Base-by-base conservation (phyloP, 106 monocot species). In the Gastrodia elata region DNA sequence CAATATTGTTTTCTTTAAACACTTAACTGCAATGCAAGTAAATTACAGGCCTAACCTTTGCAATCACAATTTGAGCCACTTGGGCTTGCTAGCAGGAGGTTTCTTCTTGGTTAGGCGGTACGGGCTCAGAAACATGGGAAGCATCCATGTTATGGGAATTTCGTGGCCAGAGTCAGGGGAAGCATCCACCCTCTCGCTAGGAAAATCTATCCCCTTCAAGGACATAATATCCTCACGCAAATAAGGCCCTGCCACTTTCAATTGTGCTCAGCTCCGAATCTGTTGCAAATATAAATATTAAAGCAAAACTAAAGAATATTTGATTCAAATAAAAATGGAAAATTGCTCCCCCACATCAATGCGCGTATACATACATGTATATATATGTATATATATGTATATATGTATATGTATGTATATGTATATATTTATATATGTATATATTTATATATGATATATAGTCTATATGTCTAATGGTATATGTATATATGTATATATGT, bases 151-250 rank as follows among this genome's bases (percentile, higher is more conserved):
- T 6, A 24, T 8, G 32, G 69, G 15, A 76, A 74, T 32, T 77
- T 71, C 80, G 36, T 46, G 70, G 67, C 73, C 80, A 46, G 77
- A 71, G 22, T 58, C 11, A 20, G 39, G 5, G 37, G 35, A 38
- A n/a, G n/a, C n/a, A 38, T 65, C 64, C 2, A 18, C 67, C 16
- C 64, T 24, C 76, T 84, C 73, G 18, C 27, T 22, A 38, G 49
- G 8, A 20, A 71, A 33, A n/a, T 77, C 73, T 38, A 87, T 37
- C 20, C 87, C 87, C 82, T 82, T 74, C 57, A 87, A 82, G 8
- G 79, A 68, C 26, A 67, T 57, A 34, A 87, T 84, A 35, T 82
- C 82, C 39, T 82, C 82, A 38, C 79, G 76, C 38, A 87, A 81
- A 68, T 81, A 87, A 34, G 81, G 79, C 42, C 81, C 78, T 58